These are phyloP conservation scores for Ministeria vibrans DNA, from an alignment of 78 protist genomes.

Conservation along the genomic window DNA sequence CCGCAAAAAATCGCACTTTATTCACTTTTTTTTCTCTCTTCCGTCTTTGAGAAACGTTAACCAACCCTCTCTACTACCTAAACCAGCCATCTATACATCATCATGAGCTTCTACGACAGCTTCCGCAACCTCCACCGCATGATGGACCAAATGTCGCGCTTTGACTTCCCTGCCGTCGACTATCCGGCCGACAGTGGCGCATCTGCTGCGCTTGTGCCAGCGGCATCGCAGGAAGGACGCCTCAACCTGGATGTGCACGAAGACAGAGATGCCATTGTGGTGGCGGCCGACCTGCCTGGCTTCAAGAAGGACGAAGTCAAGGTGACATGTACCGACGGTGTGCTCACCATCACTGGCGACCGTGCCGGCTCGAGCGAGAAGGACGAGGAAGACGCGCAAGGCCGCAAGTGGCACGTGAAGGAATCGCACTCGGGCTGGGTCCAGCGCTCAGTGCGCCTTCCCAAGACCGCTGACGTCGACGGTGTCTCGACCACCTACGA, in stretches of 20 bases:
- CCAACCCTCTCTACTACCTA: too few species aligned
- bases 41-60: too few species aligned
- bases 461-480: background rate
- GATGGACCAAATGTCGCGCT: too few species aligned
- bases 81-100: too few species aligned
- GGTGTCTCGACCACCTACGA: background rate
- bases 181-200: too few species aligned
- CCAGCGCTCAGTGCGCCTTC: background rate
- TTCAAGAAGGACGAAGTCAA: background rate
- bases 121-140: too few species aligned
- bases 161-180: too few species aligned
- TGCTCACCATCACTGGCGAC: conserved; percentile 5
- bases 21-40: too few species aligned
- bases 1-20: too few species aligned
- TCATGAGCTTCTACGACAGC: too few species aligned
- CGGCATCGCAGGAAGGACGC: too few species aligned
- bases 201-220: too few species aligned
- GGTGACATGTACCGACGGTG: background rate
- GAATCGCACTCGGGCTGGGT: background rate
- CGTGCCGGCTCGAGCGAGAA: background rate
- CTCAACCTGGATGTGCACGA: conserved; percentile 21
- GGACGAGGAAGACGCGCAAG: conserved; percentile 1
- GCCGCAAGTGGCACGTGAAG: background rate
- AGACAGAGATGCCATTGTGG: background rate
- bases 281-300: background rate